Evolutionary conservation across 495 filamentous ascomycete genomes (phyloP).

Genomic region (Xylaria cubensis): DNA sequence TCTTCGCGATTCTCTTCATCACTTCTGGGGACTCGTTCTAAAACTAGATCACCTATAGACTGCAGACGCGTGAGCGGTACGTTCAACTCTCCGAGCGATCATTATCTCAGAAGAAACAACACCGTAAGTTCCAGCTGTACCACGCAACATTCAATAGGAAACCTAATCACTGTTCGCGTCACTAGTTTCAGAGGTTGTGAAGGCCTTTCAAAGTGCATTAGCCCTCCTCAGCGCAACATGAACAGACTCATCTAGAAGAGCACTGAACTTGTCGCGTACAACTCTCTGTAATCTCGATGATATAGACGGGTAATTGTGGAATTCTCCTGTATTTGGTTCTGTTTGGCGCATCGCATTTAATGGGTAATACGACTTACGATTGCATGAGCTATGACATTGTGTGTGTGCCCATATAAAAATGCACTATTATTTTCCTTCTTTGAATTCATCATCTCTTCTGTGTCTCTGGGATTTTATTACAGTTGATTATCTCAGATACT

Average conservation of each 20-base stretch:
- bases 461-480: not conserved
- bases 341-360: not conserved
- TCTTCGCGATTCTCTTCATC: not conserved
- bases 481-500: not conserved
- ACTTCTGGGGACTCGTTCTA: not conserved
- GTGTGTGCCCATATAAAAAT: not conserved
- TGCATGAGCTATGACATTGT: not conserved
- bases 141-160: not conserved
- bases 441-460: not conserved
- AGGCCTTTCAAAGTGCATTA: conserved; percentile 80
- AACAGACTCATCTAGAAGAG: not conserved
- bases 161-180: conserved; percentile 6
- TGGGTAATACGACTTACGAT: conserved; percentile 24
- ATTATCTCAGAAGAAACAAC: conserved; percentile 73
- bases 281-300: not conserved
- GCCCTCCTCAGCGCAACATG: conserved; percentile 61
- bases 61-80: conserved; percentile 77
- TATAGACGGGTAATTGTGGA: not conserved
- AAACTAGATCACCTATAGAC: conserved; percentile 42
- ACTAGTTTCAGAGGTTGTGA: conserved; percentile 75
- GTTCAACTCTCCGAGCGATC: conserved; percentile 72
- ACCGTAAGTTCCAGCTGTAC: conserved; percentile 62
- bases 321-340: not conserved
- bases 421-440: not conserved
- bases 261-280: not conserved